These are phyloP conservation scores for Rhizophagus sp. DNA, from an alignment of 192 early-diverging fungal species.

Conservation along the genomic window DNA sequence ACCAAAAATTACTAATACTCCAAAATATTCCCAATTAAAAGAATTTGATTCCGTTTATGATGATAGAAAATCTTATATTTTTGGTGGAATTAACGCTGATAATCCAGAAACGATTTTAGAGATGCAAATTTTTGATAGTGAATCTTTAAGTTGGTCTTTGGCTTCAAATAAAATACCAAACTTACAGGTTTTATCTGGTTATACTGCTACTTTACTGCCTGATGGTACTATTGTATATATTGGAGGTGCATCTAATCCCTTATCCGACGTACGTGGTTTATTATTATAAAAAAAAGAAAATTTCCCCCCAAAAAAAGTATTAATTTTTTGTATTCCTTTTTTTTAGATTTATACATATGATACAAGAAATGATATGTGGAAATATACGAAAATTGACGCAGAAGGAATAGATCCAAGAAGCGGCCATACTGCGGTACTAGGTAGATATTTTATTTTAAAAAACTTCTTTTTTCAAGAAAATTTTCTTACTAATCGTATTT, in stretches of 20 bases:
- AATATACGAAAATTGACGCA: background rate
- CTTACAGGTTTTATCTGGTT: background rate
- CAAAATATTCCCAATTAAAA: no score
- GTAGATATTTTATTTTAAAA: background rate
- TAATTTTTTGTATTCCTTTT: background rate
- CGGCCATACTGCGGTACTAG: background rate
- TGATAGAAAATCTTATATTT: no score
- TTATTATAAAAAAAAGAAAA: background rate
- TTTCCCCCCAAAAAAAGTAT: no score
- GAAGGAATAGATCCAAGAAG: background rate
- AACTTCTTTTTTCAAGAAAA: background rate
- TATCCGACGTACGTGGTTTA: background rate
- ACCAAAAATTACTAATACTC: no score
- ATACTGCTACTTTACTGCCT: background rate
- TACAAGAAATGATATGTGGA: background rate
- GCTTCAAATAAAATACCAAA: no score
- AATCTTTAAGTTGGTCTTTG: no score
- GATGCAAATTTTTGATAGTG: no score
- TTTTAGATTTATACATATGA: background rate
- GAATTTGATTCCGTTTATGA: no score
- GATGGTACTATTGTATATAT: constrained; percentile 4
- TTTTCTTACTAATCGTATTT: background rate
- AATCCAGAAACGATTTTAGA: no score
- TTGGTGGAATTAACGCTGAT: no score
- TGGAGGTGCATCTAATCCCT: background rate